A percentile compares a stretch with the other conserved stretches of the same genome.
These are phyloP conservation scores for Colletotrichum theobromicola DNA, from an alignment of 2,329 filamentous ascomycete species.

Conservation along the genomic window DNA sequence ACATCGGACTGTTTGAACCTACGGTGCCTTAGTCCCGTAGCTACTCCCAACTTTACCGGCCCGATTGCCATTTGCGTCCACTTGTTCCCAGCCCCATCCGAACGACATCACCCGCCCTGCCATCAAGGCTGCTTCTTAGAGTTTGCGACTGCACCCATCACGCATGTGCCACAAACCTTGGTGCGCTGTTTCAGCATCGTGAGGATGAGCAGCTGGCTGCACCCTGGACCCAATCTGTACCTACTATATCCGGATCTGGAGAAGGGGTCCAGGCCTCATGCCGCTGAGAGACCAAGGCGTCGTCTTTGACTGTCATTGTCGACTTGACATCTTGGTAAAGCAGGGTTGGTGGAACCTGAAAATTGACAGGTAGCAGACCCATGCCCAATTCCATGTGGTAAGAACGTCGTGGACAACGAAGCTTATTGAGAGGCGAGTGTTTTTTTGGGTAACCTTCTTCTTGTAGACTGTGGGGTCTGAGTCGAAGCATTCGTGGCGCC, in stretches of 20 bases:
- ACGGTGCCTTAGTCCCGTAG: neutral
- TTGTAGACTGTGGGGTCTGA: neutral
- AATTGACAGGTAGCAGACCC: neutral
- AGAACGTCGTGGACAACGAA: neutral
- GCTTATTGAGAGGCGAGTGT: neutral
- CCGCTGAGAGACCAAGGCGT: neutral
- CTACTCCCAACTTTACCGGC: neutral
- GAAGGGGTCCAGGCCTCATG: neutral
- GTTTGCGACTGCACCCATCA: conserved; percentile 5
- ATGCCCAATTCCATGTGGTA: neutral
- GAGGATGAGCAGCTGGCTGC: neutral
- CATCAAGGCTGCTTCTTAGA: neutral
- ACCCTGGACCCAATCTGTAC: neutral
- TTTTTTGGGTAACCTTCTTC: neutral
- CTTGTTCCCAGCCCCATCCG: neutral
- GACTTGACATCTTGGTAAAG: neutral
- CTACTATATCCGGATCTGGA: neutral
- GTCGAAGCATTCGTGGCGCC: neutral
- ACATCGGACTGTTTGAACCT: neutral
- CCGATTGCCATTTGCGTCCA: neutral
- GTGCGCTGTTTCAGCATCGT: neutral
- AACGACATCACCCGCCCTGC: neutral
- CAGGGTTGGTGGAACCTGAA: neutral
- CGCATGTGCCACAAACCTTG: conserved; percentile 9
- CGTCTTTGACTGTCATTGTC: neutral